Percentiles rank a stretch among this genome's conserved stretches.
phyloP scores from a whole-genome alignment of 306 rosid genomes.

The Fragaria nilgerrensis region DNA sequence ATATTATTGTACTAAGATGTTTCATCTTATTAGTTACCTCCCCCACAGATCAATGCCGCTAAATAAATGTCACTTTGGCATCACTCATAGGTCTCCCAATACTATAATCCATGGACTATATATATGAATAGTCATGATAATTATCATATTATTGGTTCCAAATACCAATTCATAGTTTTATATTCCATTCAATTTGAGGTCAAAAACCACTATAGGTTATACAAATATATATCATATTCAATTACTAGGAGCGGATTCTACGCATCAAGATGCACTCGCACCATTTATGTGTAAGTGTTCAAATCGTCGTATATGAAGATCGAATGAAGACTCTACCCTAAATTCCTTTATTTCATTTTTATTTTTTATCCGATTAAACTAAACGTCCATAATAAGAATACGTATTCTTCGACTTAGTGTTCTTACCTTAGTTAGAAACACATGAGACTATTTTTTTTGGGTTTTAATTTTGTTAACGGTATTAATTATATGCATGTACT shows the following conservation, averaged over 20 bases:
- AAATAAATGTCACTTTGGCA: background rate
- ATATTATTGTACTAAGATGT: background rate
- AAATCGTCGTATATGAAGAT: no score
- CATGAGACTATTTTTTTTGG: no score
- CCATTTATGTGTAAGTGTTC: no score
- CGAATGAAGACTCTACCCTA: no score
- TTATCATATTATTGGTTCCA: background rate
- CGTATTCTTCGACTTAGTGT: no score
- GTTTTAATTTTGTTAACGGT: no score
- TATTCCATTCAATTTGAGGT: background rate
- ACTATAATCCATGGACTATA: background rate
- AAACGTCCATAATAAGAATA: no score
- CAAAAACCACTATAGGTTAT: background rate
- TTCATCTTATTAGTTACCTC: background rate
- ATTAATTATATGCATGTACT: no score
- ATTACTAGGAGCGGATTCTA: background rate
- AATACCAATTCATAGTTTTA: conserved; percentile 7
- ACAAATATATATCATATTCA: background rate
- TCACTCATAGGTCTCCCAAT: background rate
- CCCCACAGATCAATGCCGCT: background rate
- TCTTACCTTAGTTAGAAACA: no score
- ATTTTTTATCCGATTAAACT: no score
- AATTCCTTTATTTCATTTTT: no score
- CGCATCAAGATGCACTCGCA: no score
- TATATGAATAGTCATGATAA: background rate